These are phyloP conservation scores for Ogataea chonburiensis DNA, from an alignment of 805 yeast genomes.

Conservation along the genomic window DNA sequence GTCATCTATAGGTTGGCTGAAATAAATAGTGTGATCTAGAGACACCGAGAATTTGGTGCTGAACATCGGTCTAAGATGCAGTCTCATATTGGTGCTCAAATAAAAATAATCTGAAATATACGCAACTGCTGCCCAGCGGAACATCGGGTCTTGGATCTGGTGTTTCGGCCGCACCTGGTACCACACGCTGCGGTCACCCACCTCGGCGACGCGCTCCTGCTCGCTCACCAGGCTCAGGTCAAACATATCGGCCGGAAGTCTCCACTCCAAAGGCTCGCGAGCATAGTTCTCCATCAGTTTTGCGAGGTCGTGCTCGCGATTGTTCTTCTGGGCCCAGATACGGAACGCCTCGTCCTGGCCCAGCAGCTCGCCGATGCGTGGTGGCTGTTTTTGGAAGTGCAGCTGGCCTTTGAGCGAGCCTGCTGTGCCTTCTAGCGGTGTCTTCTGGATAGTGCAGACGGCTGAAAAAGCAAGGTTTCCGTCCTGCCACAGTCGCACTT, in stretches of 20 bases:
- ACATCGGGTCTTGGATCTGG: constrained; percentile 29
- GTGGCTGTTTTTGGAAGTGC: constrained; percentile 28
- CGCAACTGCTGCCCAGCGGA: constrained; percentile 56
- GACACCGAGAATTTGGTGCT: constrained; percentile 55
- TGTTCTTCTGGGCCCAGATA: constrained; percentile 29
- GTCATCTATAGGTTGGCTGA: constrained; percentile 52
- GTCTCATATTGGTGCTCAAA: constrained; percentile 50
- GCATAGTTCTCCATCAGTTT: constrained; percentile 29
- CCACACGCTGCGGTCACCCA: constrained; percentile 30
- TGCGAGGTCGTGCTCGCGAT: constrained; percentile 23
- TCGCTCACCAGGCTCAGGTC: constrained; percentile 26
- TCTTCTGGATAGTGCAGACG: constrained; percentile 45
- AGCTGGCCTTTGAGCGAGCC: constrained; percentile 31
- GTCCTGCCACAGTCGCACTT: constrained; percentile 55
- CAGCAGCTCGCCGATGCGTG: constrained; percentile 31
- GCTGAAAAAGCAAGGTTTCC: constrained; percentile 52
- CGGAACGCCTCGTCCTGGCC: constrained; percentile 29
- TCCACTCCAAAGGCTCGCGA: constrained; percentile 36
- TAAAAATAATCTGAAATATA: constrained; percentile 59
- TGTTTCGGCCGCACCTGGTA: constrained; percentile 35
- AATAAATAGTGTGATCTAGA: constrained; percentile 65
- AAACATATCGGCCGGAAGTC: constrained; percentile 33
- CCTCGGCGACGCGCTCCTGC: constrained; percentile 16
- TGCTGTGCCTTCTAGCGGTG: constrained; percentile 33
- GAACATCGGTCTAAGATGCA: constrained; percentile 45